A percentile compares a stretch with the other conserved stretches of the same genome.
Conservation (phyloP, 768 basidiomycete genomes). For the Artomyces pyxidatus region DNA sequence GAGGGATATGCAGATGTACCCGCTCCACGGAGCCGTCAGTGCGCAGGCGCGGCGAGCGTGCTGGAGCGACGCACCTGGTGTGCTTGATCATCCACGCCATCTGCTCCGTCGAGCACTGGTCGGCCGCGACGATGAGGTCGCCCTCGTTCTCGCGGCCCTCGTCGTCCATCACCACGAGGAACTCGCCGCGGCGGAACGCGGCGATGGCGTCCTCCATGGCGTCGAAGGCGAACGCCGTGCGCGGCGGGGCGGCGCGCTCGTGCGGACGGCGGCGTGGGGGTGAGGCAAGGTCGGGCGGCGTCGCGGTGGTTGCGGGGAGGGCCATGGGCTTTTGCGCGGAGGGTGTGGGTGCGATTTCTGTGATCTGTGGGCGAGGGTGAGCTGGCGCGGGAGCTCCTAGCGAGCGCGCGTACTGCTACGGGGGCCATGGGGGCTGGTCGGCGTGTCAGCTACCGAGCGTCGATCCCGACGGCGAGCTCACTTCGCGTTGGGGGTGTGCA, state of each 20-base stretch:
- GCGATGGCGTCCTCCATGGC: slow-evolving; percentile 69
- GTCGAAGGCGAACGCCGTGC: slow-evolving; percentile 60
- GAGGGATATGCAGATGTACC: slow-evolving; percentile 87
- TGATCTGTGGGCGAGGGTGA: slow-evolving; percentile 1
- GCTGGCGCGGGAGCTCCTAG: background rate
- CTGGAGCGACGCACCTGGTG: slow-evolving; percentile 58
- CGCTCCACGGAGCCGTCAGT: slow-evolving; percentile 45
- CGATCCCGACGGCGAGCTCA: too few species aligned
- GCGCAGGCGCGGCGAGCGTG: background rate
- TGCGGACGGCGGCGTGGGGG: slow-evolving; percentile 19
- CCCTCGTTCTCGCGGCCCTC: slow-evolving; percentile 95
- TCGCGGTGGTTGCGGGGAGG: background rate
- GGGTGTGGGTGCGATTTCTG: background rate
- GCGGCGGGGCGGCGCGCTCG: slow-evolving; percentile 14
- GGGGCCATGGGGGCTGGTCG: too few species aligned
- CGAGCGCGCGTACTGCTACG: background rate
- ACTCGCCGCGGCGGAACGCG: slow-evolving; percentile 75
- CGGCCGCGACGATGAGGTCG: slow-evolving; percentile 85
- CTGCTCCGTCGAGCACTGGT: slow-evolving; percentile 81
- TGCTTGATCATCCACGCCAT: slow-evolving; percentile 99
- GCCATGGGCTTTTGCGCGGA: background rate
- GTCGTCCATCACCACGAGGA: slow-evolving; percentile 97
- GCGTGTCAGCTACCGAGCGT: too few species aligned
- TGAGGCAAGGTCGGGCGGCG: slow-evolving; percentile 9
- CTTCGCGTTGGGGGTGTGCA: too few species aligned